These are phyloP conservation scores for Gossypium arboreum DNA, from an alignment of 345 rosid genomes.

Conservation along the genomic window DNA sequence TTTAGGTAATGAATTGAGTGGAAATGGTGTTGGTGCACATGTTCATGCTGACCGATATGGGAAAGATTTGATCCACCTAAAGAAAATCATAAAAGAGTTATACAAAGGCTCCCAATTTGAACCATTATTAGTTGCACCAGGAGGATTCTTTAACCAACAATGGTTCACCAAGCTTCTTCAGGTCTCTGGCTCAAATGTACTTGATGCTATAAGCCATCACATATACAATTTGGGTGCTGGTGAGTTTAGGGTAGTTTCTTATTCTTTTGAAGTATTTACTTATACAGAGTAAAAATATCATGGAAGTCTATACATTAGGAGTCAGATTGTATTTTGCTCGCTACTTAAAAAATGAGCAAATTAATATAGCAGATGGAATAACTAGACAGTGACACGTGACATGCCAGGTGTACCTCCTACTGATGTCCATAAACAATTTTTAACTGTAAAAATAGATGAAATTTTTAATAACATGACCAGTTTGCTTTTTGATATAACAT, in stretches of 20 bases:
- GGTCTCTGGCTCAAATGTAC: constrained; percentile 60
- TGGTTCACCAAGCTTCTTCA: constrained; percentile 81
- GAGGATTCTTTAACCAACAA: constrained; percentile 70
- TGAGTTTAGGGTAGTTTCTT: constrained; percentile 17
- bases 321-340: no score
- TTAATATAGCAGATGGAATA: no score
- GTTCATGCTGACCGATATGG: constrained; percentile 73
- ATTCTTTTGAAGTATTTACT: not conserved
- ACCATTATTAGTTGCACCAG: constrained; percentile 81
- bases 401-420: no score
- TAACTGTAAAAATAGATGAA: no score
- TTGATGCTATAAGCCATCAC: constrained; percentile 75
- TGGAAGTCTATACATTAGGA: no score
- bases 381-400: no score
- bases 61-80: constrained; percentile 64
- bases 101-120: constrained; percentile 48
- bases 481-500: no score
- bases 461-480: no score
- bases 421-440: no score
- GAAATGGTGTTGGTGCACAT: constrained; percentile 77
- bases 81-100: constrained; percentile 44
- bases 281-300: not conserved
- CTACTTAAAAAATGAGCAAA: no score
- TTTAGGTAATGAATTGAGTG: constrained; percentile 88
- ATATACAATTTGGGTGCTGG: constrained; percentile 96